These are phyloP conservation scores for Cryptosporidium felis DNA, from an alignment of 169 alveolate genomes.

Conservation along the genomic window DNA sequence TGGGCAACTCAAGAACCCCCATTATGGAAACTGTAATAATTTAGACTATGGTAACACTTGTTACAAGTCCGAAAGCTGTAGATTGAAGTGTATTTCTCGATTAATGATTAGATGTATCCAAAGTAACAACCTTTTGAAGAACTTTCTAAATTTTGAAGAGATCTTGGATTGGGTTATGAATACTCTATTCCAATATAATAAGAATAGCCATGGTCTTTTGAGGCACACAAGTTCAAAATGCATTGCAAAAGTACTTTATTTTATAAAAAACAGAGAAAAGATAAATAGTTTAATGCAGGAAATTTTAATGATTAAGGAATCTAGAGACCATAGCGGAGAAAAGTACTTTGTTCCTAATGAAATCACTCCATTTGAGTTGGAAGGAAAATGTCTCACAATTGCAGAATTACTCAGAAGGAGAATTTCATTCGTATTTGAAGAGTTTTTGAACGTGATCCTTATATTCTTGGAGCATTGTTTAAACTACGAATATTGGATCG, in stretches of 20 bases:
- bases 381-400: conserved; percentile 73
- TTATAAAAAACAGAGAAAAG: background rate
- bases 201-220: background rate
- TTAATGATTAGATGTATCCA: conserved; percentile 2
- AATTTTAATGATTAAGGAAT: background rate
- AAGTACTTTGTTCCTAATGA: background rate
- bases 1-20: background rate
- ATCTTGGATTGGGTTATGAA: background rate
- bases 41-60: background rate
- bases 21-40: background rate
- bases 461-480: conserved; percentile 42
- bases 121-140: background rate
- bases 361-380: conserved; percentile 10
- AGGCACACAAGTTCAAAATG: conserved; percentile 43
- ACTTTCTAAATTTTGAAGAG: background rate
- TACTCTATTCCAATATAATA: background rate
- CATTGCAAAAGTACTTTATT: conserved; percentile 22
- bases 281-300: no score
- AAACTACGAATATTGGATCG: conserved; percentile 44
- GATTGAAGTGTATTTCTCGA: conserved; percentile 30
- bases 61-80: conserved; percentile 8
- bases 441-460: conserved; percentile 19
- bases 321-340: background rate
- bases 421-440: conserved; percentile 2
- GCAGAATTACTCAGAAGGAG: conserved; percentile 73